Percentiles rank a stretch among this genome's conserved stretches.
Conservation (phyloP, 805 yeast species). For the Starmera dryadoides region DNA sequence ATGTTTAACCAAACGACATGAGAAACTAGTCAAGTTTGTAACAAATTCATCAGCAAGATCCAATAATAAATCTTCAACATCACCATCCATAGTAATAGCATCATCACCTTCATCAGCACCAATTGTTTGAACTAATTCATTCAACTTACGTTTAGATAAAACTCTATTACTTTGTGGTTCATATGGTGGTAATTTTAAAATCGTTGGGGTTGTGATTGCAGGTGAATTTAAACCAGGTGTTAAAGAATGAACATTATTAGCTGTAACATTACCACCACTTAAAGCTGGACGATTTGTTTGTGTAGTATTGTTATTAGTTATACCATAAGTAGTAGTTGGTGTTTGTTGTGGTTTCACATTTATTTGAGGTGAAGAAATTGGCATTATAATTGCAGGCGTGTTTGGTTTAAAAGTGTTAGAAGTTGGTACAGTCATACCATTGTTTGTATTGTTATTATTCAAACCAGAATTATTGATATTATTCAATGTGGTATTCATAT, state of each 20-base stretch:
- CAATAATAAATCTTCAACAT: constrained; percentile 82
- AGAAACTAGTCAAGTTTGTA: constrained; percentile 81
- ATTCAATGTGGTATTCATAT: too few species aligned
- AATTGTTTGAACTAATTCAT: constrained; percentile 79
- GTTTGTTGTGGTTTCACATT: constrained; percentile 62
- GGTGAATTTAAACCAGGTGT: constrained; percentile 65
- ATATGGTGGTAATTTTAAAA: constrained; percentile 69
- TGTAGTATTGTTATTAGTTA: too few species aligned
- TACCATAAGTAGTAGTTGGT: too few species aligned
- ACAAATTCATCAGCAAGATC: constrained; percentile 97
- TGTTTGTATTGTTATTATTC: too few species aligned
- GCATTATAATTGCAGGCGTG: constrained; percentile 6
- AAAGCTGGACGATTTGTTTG: too few species aligned
- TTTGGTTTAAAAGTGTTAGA: too few species aligned
- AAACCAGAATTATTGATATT: too few species aligned
- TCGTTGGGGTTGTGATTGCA: constrained; percentile 70
- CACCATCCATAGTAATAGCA: constrained; percentile 87
- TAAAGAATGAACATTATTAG: constrained; percentile 72
- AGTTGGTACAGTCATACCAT: too few species aligned
- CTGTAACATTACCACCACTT: constrained; percentile 42
- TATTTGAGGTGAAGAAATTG: constrained; percentile 39
- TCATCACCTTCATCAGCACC: constrained; percentile 88
- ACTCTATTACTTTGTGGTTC: constrained; percentile 80
- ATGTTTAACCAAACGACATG: constrained; percentile 92
- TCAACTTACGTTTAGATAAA: constrained; percentile 78